These are phyloP conservation scores for Bruguiera gymnorhiza DNA, from an alignment of 345 rosid genomes.

Conservation along the genomic window DNA sequence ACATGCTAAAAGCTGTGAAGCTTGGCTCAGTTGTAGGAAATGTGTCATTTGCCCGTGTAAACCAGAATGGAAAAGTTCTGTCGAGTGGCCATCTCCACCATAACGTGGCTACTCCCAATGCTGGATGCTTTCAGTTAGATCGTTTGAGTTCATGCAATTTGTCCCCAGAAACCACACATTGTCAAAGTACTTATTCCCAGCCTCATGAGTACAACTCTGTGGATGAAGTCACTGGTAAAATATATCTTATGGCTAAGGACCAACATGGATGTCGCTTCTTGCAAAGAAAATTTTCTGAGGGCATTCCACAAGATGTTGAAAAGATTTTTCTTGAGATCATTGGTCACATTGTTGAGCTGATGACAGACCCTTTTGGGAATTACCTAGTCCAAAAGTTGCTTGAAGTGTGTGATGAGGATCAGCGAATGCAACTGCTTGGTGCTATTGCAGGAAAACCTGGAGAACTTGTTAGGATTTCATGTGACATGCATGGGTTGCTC, in stretches of 20 bases:
- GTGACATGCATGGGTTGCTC: constrained; percentile 76
- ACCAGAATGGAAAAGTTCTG: constrained; percentile 39
- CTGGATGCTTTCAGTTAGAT: constrained; percentile 38
- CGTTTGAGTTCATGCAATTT: constrained; percentile 37
- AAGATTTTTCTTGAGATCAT: constrained; percentile 63
- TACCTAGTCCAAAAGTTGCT: constrained; percentile 69
- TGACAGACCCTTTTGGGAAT: constrained; percentile 77
- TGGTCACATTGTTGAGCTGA: constrained; percentile 60
- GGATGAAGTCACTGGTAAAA: constrained; percentile 54
- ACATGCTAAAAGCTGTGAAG: constrained; percentile 45
- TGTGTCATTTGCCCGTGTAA: constrained; percentile 33
- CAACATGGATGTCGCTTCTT: constrained; percentile 76
- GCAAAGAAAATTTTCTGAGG: constrained; percentile 65
- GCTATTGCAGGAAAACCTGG: constrained; percentile 54
- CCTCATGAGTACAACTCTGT: constrained; percentile 45
- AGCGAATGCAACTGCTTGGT: constrained; percentile 53
- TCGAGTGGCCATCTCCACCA: constrained; percentile 39
- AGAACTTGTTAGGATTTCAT: constrained; percentile 61
- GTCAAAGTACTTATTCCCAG: constrained; percentile 38
- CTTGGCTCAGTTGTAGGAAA: constrained; percentile 44
- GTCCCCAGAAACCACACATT: constrained; percentile 22
- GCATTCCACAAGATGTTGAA: constrained; percentile 49
- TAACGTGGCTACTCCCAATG: constrained; percentile 29
- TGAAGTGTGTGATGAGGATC: constrained; percentile 71
- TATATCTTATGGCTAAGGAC: constrained; percentile 65